Evolutionary conservation across 2,329 filamentous ascomycete genomes (phyloP), one percentile per base, ranked within the genome.

Genomic region (Alternaria longipes): DNA sequence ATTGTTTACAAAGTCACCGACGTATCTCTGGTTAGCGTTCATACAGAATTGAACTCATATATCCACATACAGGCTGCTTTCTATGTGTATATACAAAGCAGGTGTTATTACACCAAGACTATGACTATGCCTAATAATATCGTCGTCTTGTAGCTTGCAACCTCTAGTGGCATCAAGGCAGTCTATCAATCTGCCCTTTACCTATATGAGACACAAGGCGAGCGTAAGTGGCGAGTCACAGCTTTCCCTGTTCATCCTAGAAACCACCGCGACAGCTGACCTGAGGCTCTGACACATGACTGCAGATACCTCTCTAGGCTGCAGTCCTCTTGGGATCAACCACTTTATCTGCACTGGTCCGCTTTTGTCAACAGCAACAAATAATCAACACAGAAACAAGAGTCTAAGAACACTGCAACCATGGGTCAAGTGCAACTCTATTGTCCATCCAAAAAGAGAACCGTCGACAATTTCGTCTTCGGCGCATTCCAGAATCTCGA

Each of bases 401-500:
- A 2, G 9, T 46, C 16, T 0, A 22, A 14, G 5, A 16, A 26
- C 7, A 24, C 2, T 9, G 18, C 28, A 9, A 41, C 7, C 34
- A 64, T 64, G 62, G 46, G 52, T 2, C 54, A 45, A 8, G 24
- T 65, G 1, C 55, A 62, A n/a, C 30, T 65, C 3, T 40, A 60
- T 46, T 67, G 60, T 24, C 63, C 63, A 1, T 64, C 55, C 9
- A 65, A n/a, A 0, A 56, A 56, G 24, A 56, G 45, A 18, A 60
- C 49, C 2, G 24, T 62, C 26, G 41, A 61, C 44, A 36, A 24
- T 9, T 63, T 65, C 24, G 54, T 64, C 42, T 55, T 67, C 42
- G 52, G 57, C 7, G 58, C 60, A 0, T 67, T 58, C 40, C 58
- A 60, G 9, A 54, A 54, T 1, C 50, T 54, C 28, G 58, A 67